Conservation (phyloP, 202 grass and related monocot genomes). For the Digitaria exilis region DNA sequence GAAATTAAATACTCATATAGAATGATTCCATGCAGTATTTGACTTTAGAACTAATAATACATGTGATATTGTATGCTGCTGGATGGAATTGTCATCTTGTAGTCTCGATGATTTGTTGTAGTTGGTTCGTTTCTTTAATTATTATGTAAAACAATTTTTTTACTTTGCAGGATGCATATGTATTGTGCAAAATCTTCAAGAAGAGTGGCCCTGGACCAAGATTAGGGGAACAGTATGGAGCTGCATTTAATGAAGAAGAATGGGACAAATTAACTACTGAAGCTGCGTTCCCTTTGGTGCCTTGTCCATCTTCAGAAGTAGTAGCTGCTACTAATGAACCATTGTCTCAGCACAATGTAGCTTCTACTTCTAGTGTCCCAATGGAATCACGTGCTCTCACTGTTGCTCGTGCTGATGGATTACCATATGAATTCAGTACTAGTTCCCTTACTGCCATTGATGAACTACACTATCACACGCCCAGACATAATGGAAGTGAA, state of each 20-base stretch:
- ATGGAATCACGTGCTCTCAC: background rate
- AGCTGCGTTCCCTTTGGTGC: constrained; percentile 43
- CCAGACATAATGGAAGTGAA: background rate
- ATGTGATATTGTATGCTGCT: background rate
- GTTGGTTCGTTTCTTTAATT: background rate
- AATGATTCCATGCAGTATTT: background rate
- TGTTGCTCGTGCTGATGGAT: constrained; percentile 19
- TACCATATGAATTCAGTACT: background rate
- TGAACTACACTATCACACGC: background rate
- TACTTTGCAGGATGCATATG: constrained; percentile 65
- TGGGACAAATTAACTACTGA: constrained; percentile 58
- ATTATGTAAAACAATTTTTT: background rate
- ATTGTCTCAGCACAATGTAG: background rate
- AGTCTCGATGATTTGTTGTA: background rate
- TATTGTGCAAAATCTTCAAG: constrained; percentile 89
- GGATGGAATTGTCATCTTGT: background rate
- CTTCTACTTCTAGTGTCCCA: background rate
- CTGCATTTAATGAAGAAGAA: constrained; percentile 77
- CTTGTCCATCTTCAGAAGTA: constrained; percentile 10
- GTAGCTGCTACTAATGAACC: background rate
- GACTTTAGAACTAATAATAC: background rate
- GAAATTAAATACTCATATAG: background rate
- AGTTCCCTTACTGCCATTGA: background rate
- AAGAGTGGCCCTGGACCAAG: constrained; percentile 87
- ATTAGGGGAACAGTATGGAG: constrained; percentile 83